These are phyloP conservation scores for Rhodotorula sp. DNA, from an alignment of 1,284 basidiomycete genomes.

Conservation along the genomic window DNA sequence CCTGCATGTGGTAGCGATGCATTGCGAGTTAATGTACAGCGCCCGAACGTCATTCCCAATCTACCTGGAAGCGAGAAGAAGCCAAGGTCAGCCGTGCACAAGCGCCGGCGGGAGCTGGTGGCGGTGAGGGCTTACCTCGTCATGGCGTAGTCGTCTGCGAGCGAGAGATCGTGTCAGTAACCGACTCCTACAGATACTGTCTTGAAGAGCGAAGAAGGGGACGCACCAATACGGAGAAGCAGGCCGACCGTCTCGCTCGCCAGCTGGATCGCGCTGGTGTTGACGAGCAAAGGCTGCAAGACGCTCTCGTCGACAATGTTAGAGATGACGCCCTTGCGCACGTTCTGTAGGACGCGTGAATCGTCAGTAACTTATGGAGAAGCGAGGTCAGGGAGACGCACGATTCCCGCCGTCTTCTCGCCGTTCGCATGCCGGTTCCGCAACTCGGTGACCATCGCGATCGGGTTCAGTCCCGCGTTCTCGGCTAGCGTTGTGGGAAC, in stretches of 20 bases:
- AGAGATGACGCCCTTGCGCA: slow-evolving; percentile 63
- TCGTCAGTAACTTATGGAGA: not conserved
- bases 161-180: not conserved
- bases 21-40: no score
- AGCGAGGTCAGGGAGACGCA: not conserved
- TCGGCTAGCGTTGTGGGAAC: slow-evolving; percentile 98
- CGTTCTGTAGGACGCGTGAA: slow-evolving; percentile 57
- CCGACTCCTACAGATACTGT: not conserved
- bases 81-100: no score
- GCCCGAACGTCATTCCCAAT: no score
- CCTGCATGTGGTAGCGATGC: no score
- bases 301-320: slow-evolving; percentile 78
- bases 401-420: slow-evolving; percentile 89
- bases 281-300: slow-evolving; percentile 78
- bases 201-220: not conserved
- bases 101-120: no score
- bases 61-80: no score
- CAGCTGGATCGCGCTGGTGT: slow-evolving; percentile 88
- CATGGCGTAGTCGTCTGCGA: slow-evolving; percentile 16
- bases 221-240: slow-evolving; percentile 75
- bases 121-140: slow-evolving; percentile 9
- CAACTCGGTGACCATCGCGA: slow-evolving; percentile 96
- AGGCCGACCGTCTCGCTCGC: slow-evolving; percentile 97
- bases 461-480: slow-evolving; percentile 97
- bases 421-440: slow-evolving; percentile 95